Percentiles rank a stretch among this genome's conserved stretches.
These are phyloP conservation scores for Tylopilus balloui DNA, from an alignment of 768 basidiomycete genomes.

Conservation along the genomic window DNA sequence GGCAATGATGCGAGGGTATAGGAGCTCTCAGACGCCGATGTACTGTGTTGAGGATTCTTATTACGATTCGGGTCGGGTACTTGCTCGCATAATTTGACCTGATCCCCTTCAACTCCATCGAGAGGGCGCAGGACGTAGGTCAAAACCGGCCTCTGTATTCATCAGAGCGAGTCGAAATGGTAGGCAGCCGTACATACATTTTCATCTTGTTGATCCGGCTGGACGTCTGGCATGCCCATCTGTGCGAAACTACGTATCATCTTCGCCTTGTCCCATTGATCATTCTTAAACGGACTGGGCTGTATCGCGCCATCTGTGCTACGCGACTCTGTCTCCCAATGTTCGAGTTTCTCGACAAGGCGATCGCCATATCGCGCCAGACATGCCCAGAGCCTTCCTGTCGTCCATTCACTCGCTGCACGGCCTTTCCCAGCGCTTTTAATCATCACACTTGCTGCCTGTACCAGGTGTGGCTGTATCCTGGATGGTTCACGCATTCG, in stretches of 20 bases:
- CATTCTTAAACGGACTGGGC: constrained; percentile 45
- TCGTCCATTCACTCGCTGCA: constrained; percentile 23
- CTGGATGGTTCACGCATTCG: constrained; percentile 56
- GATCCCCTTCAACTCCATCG: constrained; percentile 30
- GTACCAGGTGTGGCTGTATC: constrained; percentile 48
- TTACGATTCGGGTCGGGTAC: neutral
- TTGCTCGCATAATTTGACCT: constrained; percentile 36
- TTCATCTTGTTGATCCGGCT: neutral
- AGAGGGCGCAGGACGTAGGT: constrained; percentile 43
- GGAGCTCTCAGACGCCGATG: constrained; percentile 2
- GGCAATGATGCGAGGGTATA: neutral
- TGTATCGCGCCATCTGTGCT: constrained; percentile 28
- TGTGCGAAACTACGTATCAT: constrained; percentile 76
- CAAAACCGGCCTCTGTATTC: constrained; percentile 35
- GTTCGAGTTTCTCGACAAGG: constrained; percentile 58
- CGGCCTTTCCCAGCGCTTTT: constrained; percentile 41
- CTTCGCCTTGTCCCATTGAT: constrained; percentile 67
- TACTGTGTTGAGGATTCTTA: neutral
- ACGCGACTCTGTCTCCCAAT: constrained; percentile 55
- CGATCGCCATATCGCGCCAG: constrained; percentile 77
- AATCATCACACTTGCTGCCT: constrained; percentile 53
- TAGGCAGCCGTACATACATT: constrained; percentile 10
- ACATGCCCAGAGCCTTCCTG: constrained; percentile 60
- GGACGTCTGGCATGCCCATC: constrained; percentile 39
- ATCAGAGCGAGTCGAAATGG: neutral